Evolutionary conservation across 441 rosid genomes (phyloP), one percentile per base, ranked within the genome.

Genomic region (Isatis lusitanica): DNA sequence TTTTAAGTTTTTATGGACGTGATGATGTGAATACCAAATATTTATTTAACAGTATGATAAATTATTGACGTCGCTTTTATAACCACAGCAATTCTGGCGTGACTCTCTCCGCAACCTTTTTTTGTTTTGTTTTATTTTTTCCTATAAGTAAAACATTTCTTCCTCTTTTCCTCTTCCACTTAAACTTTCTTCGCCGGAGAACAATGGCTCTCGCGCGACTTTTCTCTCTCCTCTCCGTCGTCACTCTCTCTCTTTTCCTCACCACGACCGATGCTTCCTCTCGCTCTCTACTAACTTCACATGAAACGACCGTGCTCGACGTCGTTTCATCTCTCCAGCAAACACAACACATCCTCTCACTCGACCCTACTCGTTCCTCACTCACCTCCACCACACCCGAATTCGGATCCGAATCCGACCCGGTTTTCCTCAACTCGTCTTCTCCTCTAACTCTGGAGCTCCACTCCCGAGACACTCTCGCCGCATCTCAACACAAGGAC

Each of bases 381-480:
- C 51, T 52, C 28, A 24, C 66, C 10, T 9, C 51, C 17, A 43
- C 63, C 21, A 43, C 21, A 42, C 5, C 76, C 38, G 80, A 66
- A 5, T 12, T 36, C 13, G 64, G 65, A 35, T 15, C 70, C 44
- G 11, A 12, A 18, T 26, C 79, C 58, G 35, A 51, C 31, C 55
- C 67, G 39, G 58, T 71, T 64, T 15, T 65, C 64, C 47, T 50
- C 21, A 52, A 73, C n/a, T 80, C 81, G 30, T 82, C 86, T 9
- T 66, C 91, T 15, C 77, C 88, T 0, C 74, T 88, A 28, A 84
- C 92, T 30, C 61, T 93, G 7, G 70, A 71, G n/a, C 90, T 91
- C 30, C 91, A 82, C 75, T 78, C 92, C 13, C 87, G 97, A 16
- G 90, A 86, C 13, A 69, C 80, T 6, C 42, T 93, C 68, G 53